phyloP scores from a whole-genome alignment of 805 yeast genomes.

The Metschnikowia peoriensis region DNA sequence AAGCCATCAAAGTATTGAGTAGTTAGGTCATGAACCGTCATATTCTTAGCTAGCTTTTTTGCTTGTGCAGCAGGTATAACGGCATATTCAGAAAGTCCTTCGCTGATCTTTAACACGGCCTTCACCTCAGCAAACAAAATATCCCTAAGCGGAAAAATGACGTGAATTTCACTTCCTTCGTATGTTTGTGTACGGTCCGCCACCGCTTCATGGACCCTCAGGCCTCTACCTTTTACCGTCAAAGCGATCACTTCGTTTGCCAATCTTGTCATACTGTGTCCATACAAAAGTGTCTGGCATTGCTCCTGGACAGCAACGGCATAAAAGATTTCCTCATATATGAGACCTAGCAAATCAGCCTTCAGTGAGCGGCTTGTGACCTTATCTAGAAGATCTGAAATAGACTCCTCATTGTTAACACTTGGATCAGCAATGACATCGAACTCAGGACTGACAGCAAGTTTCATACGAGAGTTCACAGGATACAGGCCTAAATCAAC shows the following conservation, averaged over 20 bases:
- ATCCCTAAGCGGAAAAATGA: constrained; percentile 74
- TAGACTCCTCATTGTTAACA: constrained; percentile 5
- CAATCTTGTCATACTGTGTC: constrained; percentile 77
- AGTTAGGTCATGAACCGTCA: constrained; percentile 80
- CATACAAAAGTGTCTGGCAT: constrained; percentile 62
- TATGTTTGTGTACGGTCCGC: constrained; percentile 41
- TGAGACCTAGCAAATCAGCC: constrained; percentile 56
- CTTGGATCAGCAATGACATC: constrained; percentile 10
- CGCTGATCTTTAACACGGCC: constrained; percentile 48
- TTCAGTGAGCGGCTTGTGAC: constrained; percentile 57
- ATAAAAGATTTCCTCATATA: constrained; percentile 47
- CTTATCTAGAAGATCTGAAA: constrained; percentile 36
- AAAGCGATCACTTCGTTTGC: constrained; percentile 78
- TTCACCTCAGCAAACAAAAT: constrained; percentile 66
- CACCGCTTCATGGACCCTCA: constrained; percentile 52
- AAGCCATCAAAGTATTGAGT: constrained; percentile 67
- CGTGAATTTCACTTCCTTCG: constrained; percentile 35
- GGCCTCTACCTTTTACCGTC: constrained; percentile 86
- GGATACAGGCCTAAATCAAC: constrained; percentile 44
- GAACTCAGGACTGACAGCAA: constrained; percentile 15
- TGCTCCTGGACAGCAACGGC: constrained; percentile 43
- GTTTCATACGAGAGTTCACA: constrained; percentile 20
- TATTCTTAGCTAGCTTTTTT: constrained; percentile 55
- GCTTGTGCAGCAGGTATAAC: constrained; percentile 15
- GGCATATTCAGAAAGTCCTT: constrained; percentile 32